Evolutionary conservation across 768 basidiomycete genomes (phyloP), one percentile per base, ranked within the genome.

Genomic region (Tricholoma flavovirens): DNA sequence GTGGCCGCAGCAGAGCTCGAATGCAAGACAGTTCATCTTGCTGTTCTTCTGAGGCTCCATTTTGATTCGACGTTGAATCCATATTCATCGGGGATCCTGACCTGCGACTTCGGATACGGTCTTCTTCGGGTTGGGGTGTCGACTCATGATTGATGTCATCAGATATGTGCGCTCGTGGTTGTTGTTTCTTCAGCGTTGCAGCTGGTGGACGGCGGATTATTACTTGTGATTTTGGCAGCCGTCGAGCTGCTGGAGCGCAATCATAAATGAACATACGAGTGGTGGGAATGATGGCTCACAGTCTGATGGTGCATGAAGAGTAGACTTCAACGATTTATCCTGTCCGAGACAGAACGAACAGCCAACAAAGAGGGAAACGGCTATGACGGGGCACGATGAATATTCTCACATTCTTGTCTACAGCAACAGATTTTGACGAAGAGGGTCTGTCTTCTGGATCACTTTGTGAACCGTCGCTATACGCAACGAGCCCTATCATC

Each of bases 351-450:
- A 75, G 79, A 84, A 80, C 73, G 56, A 70, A 69, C 68, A 76
- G 78, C 80, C 75, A 82, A 74, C 75, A 81, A 80, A 78, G 75
- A 83, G 84, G 83, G 82, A 85, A 86, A 83, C 77, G 71, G 71
- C 61, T 63, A 72, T 58, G 67, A 62, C 43, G 55, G 57, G 60
- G 61, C 56, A 64, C 71, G 67, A 67, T 63, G 70, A 77, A 73
- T 71, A 69, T 75, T 81, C 86, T 87, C 81, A 87, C 86, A 86
- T 84, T 75, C 62, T 73, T 62, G 60, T 65, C 68, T 57, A 24
- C 21, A 21, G 21, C 29, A 17, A 53, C 64, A 42, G 67, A 67
- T 43, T 70, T 67, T 43, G 65, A 62, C n/a, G 71, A 67, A 53
- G 71, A 66, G 3, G 74, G 63, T 38, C 69, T 71, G 14, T 71